phyloP scores from a whole-genome alignment of 305 asterid species.

The Fraxinus baroniana region DNA sequence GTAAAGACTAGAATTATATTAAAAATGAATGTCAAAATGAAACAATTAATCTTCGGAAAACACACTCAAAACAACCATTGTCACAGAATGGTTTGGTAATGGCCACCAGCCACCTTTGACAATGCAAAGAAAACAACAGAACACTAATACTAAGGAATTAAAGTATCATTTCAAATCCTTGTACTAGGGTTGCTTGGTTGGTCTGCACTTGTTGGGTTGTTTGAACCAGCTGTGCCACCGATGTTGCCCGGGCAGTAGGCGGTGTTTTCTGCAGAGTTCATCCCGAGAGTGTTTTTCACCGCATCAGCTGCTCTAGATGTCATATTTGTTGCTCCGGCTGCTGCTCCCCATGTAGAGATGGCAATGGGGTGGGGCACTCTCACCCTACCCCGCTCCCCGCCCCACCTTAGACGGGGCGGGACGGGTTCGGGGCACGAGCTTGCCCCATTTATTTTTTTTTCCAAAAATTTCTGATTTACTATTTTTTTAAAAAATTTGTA shows the following conservation, averaged over 20 bases:
- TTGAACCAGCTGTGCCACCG: background rate
- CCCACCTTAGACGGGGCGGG: too few species aligned
- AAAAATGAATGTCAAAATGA: background rate
- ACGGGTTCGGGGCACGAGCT: too few species aligned
- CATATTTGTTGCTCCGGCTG: slow-evolving; percentile 33
- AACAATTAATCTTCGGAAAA: background rate
- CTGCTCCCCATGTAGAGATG: slow-evolving; percentile 23
- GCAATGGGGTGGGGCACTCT: too few species aligned
- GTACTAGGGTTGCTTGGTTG: slow-evolving; percentile 11
- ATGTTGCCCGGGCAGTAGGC: background rate
- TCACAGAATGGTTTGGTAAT: background rate
- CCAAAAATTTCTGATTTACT: too few species aligned
- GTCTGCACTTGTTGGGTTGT: background rate
- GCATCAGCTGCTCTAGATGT: slow-evolving; percentile 38
- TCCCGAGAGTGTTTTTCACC: slow-evolving; percentile 35
- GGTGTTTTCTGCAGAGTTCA: background rate
- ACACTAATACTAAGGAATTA: background rate
- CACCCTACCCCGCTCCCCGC: too few species aligned
- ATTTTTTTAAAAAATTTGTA: too few species aligned
- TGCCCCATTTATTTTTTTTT: too few species aligned
- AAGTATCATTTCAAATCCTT: background rate
- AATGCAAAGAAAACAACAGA: background rate
- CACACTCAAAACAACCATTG: background rate
- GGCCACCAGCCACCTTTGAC: background rate
- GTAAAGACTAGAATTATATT: background rate